Base-by-base conservation (phyloP, 1,139 yeast genomes). In the Blastobotrys arbuscula region DNA sequence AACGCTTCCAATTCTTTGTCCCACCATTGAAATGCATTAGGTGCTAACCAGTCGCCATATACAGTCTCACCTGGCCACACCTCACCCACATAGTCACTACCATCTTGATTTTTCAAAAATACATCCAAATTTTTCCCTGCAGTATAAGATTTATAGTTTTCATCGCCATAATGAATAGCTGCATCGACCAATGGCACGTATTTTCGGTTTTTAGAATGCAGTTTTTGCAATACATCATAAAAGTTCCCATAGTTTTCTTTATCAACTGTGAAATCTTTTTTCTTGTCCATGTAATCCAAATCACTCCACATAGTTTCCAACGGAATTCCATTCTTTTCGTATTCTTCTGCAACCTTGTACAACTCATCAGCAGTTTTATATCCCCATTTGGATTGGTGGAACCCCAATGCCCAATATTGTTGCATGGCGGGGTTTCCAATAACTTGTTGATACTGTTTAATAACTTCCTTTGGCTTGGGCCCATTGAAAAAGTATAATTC, bases 131-230 rank as follows among this genome's bases (percentile, higher is more conserved):
- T 61, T 28, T 59, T 57, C 15, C 71, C 71, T 6, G 53, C 47
- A 39, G 58, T 56, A 59, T 59, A 67, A 6, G 65, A 55, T 4
- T 53, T 49, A 50, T 67, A 67, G 19, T 53, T 54, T 50, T 58
- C 61, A 44, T 58, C 58, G 5, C 21, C 40, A 2, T 15, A 8
- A 46, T 64, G 62, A 37, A 67, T 66, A 6, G 69, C 71, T 18
- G 70, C 70, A 53, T 68, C 72, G 33, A 68, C 57, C 21, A 68
- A 64, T 12, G 72, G 71, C 18, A 68, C 64, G 41, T 62, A 67
- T 45, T 65, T 66, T 47, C 64, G 69, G 42, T 57, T 50, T 26
- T 55, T 55, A 4, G 49, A 51, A 49, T 67, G 70, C 21, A 67
- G 50, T 13, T 56, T 54, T n/a, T 59, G 61, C 33, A 67, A 41